Base-by-base conservation (phyloP, 495 filamentous ascomycete species). In the Halenospora varia region DNA sequence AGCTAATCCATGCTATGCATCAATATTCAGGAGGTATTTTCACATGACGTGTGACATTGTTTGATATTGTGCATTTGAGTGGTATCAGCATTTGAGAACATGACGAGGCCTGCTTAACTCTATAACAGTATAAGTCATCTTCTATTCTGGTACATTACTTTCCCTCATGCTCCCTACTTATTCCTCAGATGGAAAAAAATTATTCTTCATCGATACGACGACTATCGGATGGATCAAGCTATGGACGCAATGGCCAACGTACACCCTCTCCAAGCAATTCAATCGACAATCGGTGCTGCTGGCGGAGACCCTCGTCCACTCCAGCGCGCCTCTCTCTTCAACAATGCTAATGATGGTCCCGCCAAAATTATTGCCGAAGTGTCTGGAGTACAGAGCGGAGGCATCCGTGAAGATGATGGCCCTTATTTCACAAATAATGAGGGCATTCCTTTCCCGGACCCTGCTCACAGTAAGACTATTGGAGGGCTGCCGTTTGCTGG, bases 391-490 rank as follows among this genome's bases (percentile, higher is more conserved):
- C 66, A 70, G 10, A 29, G 65, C 1, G 73, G 70, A 18, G 80
- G 78, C 13, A 80, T 75, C 40, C 66, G 74, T 1, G 69, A 66
- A 18, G 82, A 83, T 51, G 75, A 83, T 59, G 73, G 64, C 2
- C 66, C 73, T 0, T 83, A 83, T 67, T 82, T 80, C 59, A 85
- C 81, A 46, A 83, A 80, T 65, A 83, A 83, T 48, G 81, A 84
- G 60, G 81, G 74, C 44, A 77, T 76, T 54, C 82, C 80, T 0
- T 78, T 71, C 45, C 82, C 80, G n/a, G 80, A 84, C 60, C 67
- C 73, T 57, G 66, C 70, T 8, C 80, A 84, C 63, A 82, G 81
- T 64, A 83, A 80, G 70, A 83, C 76, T 17, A 69, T 82, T 25
- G 81, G 82, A 0, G 82, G 80, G 2, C 72, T 84, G 49, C 82